phyloP scores from a whole-genome alignment of 768 basidiomycete species.

The Dioszegia aurantiaca region DNA sequence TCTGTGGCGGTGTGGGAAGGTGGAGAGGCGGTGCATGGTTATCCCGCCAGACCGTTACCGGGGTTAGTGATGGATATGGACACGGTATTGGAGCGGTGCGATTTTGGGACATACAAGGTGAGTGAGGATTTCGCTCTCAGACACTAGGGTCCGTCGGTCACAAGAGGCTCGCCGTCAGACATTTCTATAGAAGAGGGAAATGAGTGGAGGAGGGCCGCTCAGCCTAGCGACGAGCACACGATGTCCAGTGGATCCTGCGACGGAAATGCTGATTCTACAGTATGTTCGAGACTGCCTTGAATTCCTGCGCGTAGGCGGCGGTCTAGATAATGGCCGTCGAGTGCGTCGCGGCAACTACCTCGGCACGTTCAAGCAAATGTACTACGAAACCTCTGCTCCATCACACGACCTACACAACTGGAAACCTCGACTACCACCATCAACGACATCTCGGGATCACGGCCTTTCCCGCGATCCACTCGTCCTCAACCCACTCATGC shows the following conservation, averaged over 20 bases:
- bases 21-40: slow-evolving; percentile 57
- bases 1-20: slow-evolving; percentile 61
- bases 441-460: slow-evolving; percentile 17
- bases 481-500: slow-evolving; percentile 36
- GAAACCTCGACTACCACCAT: slow-evolving; percentile 22
- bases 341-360: slow-evolving; percentile 67
- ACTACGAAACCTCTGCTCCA: slow-evolving; percentile 60
- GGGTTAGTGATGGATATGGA: slow-evolving; percentile 88
- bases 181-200: too few species aligned
- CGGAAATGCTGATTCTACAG: slow-evolving; percentile 54
- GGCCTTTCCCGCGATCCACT: slow-evolving; percentile 39
- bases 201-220: too few species aligned
- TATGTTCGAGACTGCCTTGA: slow-evolving; percentile 98
- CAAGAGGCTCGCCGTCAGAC: neutral
- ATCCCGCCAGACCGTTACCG: slow-evolving; percentile 79
- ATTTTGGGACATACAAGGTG: slow-evolving; percentile 66
- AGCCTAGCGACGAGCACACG: too few species aligned
- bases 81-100: slow-evolving; percentile 85
- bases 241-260: too few species aligned
- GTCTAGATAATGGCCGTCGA: slow-evolving; percentile 76
- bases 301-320: slow-evolving; percentile 82
- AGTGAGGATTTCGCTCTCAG: too few species aligned
- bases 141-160: too few species aligned
- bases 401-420: slow-evolving; percentile 33
- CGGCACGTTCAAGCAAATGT: slow-evolving; percentile 86